Evolutionary conservation across 352 stramenopile species (phyloP), one percentile per base, ranked within the genome.

Genomic region (Phytophthora chlamydospora): DNA sequence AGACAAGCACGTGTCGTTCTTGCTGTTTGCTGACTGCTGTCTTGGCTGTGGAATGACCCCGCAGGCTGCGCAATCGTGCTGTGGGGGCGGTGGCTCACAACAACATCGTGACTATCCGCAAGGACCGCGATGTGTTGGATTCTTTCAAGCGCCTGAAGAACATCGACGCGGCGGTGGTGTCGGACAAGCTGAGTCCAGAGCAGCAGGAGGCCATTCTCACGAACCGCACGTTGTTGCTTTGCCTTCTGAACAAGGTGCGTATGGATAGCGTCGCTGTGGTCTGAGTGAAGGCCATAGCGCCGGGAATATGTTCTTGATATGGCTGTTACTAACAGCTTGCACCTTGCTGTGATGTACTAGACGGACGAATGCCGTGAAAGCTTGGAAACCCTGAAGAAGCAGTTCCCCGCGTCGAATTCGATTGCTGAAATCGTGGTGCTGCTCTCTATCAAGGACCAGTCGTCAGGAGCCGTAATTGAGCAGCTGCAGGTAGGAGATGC

Each of bases 31-130:
- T 60, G 7, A 62, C 14, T 46, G n/a, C 9, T 60, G 14, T 16
- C 13, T 50, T 58, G 10, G 11, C 32, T 61, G n/a, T 45, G 24
- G 39, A 12, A 17, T 60, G 42, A 17, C 13, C 38, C 19, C 51
- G 27, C n/a, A 93, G 82, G 35, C 63, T 90, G 21, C 83, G 45
- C 50, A 87, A 92, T 52, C 78, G 80, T 59, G 76, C 71, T 4
- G 66, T 91, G n/a, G 76, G 52, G 12, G 80, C 76, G 35, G 80
- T 93, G 17, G 86, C 84, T 19, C 75, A 66, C 33, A 95, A 95
- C 71, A 95, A 95, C 57, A 88, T 95, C 17, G 86, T 92, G 53
- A 73, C 82, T 19, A 90, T 95, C 48, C 84, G 85, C 44, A 83
- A 80, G 43, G 81, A 92, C 51, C 79, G 79, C 38, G 86, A 95